These are phyloP conservation scores for Wickerhamomyces sp. DNA, from an alignment of 1,139 yeast genomes.

Conservation along the genomic window DNA sequence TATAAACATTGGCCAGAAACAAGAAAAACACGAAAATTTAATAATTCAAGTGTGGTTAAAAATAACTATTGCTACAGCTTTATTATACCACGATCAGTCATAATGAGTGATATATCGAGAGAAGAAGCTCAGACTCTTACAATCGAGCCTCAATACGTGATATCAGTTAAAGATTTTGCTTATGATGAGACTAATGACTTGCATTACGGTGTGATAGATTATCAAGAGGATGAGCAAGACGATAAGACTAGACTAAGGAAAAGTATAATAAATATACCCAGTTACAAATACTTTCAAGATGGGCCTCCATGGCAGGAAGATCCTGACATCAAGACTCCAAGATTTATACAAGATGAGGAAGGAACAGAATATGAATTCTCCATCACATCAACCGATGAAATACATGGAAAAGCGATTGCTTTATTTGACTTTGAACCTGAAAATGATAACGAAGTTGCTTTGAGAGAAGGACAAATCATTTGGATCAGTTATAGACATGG, in stretches of 20 bases:
- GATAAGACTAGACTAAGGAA: constrained; percentile 4
- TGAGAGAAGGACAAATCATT: constrained; percentile 76
- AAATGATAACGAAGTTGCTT: constrained; percentile 83
- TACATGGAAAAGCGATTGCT: constrained; percentile 71
- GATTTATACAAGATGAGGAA: constrained; percentile 25
- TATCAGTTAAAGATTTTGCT: constrained; percentile 73
- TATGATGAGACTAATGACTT: constrained; percentile 63
- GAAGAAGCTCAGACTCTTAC: neutral
- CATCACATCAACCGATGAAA: constrained; percentile 30
- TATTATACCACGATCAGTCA: too few species aligned
- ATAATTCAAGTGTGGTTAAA: too few species aligned
- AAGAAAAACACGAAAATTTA: too few species aligned
- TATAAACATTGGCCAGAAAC: too few species aligned
- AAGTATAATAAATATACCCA: constrained; percentile 6
- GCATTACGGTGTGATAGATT: constrained; percentile 45
- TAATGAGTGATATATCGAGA: neutral
- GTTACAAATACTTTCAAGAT: constrained; percentile 17
- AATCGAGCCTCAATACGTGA: constrained; percentile 6
- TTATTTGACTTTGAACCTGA: constrained; percentile 88
- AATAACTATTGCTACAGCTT: too few species aligned
- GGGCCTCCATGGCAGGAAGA: constrained; percentile 32
- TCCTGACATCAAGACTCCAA: constrained; percentile 25
- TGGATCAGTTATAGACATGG: constrained; percentile 92
- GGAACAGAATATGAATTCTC: constrained; percentile 30
- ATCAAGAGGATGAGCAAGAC: constrained; percentile 2